Percentiles rank a stretch among this genome's conserved stretches.
Conservation (phyloP, 768 basidiomycete species). For the Agrocybe praecox region DNA sequence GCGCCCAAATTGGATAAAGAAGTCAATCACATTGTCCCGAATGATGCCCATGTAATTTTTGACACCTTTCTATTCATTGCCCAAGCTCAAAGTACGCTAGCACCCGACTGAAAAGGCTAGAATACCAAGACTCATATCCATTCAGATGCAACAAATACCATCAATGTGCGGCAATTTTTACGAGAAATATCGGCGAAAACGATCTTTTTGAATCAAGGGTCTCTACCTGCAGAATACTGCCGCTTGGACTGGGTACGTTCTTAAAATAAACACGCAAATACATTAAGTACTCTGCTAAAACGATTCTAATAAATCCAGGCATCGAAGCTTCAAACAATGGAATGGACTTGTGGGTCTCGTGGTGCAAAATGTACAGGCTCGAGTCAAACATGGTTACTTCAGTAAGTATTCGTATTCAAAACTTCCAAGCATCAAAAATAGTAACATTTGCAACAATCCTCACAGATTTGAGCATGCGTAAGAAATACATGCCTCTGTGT, state of each 20-base stretch:
- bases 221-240: slow-evolving; percentile 9
- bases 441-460: too few species aligned
- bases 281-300: too few species aligned
- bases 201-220: slow-evolving; percentile 10
- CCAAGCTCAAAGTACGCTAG: slow-evolving; percentile 5
- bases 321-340: slow-evolving; percentile 6
- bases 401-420: too few species aligned
- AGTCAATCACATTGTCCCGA: slow-evolving; percentile 1
- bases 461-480: slow-evolving; percentile 1
- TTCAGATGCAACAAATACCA: slow-evolving; percentile 10
- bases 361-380: slow-evolving; percentile 8
- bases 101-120: not conserved
- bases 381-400: slow-evolving; percentile 4
- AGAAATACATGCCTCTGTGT: too few species aligned
- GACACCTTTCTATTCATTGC: slow-evolving; percentile 12
- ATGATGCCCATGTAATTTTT: slow-evolving; percentile 14
- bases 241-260: slow-evolving; percentile 10
- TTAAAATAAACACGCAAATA: too few species aligned
- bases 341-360: slow-evolving; percentile 1
- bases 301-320: too few species aligned
- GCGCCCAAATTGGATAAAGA: not conserved
- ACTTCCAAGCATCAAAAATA: too few species aligned
- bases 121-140: not conserved
- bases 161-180: not conserved
- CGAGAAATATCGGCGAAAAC: not conserved